Conservation (phyloP, 2,329 filamentous ascomycete genomes). For the Diaporthe vaccinii region DNA sequence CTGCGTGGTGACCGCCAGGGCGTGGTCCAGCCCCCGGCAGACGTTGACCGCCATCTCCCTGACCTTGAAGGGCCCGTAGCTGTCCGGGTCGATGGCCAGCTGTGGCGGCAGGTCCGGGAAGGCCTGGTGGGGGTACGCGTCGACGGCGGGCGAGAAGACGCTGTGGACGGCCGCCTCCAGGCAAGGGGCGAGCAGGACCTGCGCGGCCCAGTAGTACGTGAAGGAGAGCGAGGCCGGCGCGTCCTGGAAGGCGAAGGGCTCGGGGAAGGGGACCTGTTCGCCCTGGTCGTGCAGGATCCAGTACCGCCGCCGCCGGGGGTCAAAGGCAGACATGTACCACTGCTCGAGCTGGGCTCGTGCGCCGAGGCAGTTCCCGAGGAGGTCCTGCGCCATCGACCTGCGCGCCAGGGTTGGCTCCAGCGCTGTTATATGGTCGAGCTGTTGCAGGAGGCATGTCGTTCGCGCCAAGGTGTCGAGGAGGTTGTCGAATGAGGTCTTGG, state of each 20-base stretch:
- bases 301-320: slow-evolving; percentile 51
- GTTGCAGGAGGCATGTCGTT: slow-evolving; percentile 62
- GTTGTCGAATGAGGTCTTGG: slow-evolving; percentile 64
- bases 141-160: slow-evolving; percentile 59
- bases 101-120: slow-evolving; percentile 55
- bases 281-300: slow-evolving; percentile 54
- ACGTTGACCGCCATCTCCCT: slow-evolving; percentile 63
- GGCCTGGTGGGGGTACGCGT: slow-evolving; percentile 54
- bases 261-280: slow-evolving; percentile 58
- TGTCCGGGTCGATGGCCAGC: slow-evolving; percentile 56
- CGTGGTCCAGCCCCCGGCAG: slow-evolving; percentile 65
- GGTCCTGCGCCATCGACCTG: slow-evolving; percentile 60
- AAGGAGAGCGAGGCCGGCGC: slow-evolving; percentile 60
- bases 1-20: slow-evolving; percentile 58
- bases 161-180: slow-evolving; percentile 60
- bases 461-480: slow-evolving; percentile 65
- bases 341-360: slow-evolving; percentile 62
- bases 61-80: slow-evolving; percentile 62
- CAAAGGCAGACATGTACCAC: slow-evolving; percentile 57
- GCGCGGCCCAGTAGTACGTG: slow-evolving; percentile 67
- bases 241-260: slow-evolving; percentile 61
- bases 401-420: slow-evolving; percentile 57
- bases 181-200: slow-evolving; percentile 63
- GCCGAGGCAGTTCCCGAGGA: slow-evolving; percentile 62
- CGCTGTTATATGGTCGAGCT: slow-evolving; percentile 57